A percentile compares a stretch with the other conserved stretches of the same genome.
Evolutionary conservation across 2,329 filamentous ascomycete genomes (phyloP).

Genomic region (Claviceps digitariae): DNA sequence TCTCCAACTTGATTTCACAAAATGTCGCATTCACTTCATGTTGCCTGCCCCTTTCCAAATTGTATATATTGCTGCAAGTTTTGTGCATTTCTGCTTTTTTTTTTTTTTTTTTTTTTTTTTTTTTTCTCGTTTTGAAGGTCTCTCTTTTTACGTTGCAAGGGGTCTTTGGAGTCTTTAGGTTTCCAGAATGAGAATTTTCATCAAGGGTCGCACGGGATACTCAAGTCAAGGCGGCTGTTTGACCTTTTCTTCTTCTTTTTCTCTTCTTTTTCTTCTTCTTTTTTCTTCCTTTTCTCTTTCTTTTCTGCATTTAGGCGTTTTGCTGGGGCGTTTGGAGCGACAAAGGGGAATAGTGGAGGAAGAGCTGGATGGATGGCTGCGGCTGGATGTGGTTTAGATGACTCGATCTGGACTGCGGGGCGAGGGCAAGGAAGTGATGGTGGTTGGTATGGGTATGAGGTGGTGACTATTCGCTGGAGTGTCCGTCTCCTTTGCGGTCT

Average conservation of each 20-base stretch:
- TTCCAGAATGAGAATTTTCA: not conserved
- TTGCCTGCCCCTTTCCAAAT: not conserved
- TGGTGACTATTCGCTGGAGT: too few relatives aligned
- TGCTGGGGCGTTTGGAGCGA: not conserved
- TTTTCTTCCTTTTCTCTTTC: too few relatives aligned
- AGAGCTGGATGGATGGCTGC: too few relatives aligned
- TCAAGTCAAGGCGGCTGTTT: not conserved
- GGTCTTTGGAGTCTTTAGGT: not conserved
- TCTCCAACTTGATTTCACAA: not conserved
- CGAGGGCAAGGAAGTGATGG: too few relatives aligned
- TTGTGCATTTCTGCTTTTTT: not conserved
- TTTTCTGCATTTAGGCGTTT: too few relatives aligned
- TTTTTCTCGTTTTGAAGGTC: not conserved
- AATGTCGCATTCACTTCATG: not conserved
- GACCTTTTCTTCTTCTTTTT: too few relatives aligned
- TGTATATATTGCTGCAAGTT: not conserved
- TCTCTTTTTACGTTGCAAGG: not conserved
- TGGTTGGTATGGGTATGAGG: too few relatives aligned
- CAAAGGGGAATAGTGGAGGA: not conserved
- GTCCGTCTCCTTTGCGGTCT: too few relatives aligned
- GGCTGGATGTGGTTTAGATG: too few relatives aligned
- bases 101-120: not conserved
- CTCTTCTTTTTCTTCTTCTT: not conserved
- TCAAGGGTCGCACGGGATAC: not conserved
- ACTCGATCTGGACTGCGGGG: too few relatives aligned